Percentiles rank a stretch among this genome's conserved stretches.
phyloP scores from a whole-genome alignment of 164 flowering plant genomes.

The Vitis riparia region DNA sequence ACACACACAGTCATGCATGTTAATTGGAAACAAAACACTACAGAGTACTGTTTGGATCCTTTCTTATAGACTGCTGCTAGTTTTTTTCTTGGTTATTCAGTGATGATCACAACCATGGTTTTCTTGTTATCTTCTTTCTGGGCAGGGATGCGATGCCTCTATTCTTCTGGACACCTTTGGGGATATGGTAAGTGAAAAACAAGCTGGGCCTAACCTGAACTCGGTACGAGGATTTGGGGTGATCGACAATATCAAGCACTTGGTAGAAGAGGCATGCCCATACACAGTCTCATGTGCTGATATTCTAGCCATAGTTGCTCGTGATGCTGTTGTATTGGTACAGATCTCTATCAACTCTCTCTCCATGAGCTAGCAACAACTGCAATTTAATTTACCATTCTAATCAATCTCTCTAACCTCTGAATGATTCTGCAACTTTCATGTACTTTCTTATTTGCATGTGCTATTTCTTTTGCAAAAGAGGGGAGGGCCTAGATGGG shows the following conservation, averaged over 20 bases:
- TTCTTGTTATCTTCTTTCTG: neutral
- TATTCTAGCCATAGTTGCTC: slow-evolving; percentile 70
- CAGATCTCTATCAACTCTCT: neutral
- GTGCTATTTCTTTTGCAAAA: slow-evolving; percentile 10
- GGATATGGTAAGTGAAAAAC: slow-evolving; percentile 61
- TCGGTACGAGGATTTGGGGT: slow-evolving; percentile 75
- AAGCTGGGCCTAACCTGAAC: slow-evolving; percentile 62
- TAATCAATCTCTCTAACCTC: neutral
- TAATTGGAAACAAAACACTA: too few relatives aligned
- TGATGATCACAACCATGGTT: neutral
- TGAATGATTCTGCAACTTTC: neutral
- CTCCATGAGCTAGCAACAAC: neutral
- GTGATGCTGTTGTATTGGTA: slow-evolving; percentile 69
- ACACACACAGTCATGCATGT: too few relatives aligned
- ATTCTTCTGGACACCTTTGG: slow-evolving; percentile 60
- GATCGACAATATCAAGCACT: slow-evolving; percentile 58
- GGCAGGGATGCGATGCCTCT: slow-evolving; percentile 86
- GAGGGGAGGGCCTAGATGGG: slow-evolving; percentile 90
- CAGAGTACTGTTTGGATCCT: too few relatives aligned
- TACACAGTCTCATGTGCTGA: slow-evolving; percentile 80
- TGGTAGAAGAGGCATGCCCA: slow-evolving; percentile 71
- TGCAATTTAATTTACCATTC: too few relatives aligned
- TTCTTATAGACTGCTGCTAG: neutral
- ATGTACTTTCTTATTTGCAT: neutral
- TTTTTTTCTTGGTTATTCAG: neutral